These are phyloP conservation scores for Ophiosphaerella herpotricha DNA, from an alignment of 2,329 filamentous ascomycete species.

Conservation along the genomic window DNA sequence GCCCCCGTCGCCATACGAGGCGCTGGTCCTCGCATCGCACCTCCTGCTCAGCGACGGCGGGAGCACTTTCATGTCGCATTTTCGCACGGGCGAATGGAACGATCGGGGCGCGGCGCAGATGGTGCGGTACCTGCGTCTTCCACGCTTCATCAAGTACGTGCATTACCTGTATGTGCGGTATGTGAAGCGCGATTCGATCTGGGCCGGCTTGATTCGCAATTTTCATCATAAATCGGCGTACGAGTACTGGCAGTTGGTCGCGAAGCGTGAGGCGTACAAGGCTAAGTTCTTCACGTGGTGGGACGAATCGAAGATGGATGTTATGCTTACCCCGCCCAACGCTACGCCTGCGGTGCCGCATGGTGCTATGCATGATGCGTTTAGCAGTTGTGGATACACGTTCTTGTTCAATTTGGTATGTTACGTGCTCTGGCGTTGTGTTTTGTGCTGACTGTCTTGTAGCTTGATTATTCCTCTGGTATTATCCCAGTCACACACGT, in stretches of 20 bases:
- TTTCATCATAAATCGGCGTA: slow-evolving; percentile 75
- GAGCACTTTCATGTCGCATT: slow-evolving; percentile 75
- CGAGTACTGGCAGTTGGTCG: slow-evolving; percentile 83
- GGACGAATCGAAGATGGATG: slow-evolving; percentile 69
- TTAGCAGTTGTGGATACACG: slow-evolving; percentile 88
- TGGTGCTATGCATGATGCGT: slow-evolving; percentile 81
- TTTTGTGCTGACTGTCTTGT: slow-evolving; percentile 7
- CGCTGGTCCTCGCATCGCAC: slow-evolving; percentile 74
- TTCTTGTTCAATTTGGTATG: slow-evolving; percentile 87
- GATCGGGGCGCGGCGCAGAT: slow-evolving; percentile 79
- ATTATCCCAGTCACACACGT: slow-evolving; percentile 87
- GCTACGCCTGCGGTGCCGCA: slow-evolving; percentile 89
- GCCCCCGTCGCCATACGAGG: slow-evolving; percentile 73
- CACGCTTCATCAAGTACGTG: slow-evolving; percentile 76
- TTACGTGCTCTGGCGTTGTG: slow-evolving; percentile 9
- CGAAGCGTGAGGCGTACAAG: slow-evolving; percentile 76
- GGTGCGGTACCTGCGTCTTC: slow-evolving; percentile 72
- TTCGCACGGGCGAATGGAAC: slow-evolving; percentile 76
- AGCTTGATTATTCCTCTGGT: slow-evolving; percentile 85
- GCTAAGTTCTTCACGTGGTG: slow-evolving; percentile 84
- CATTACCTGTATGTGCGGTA: slow-evolving; percentile 92
- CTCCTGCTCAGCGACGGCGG: slow-evolving; percentile 86
- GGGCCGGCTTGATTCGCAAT: slow-evolving; percentile 75
- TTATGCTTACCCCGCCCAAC: slow-evolving; percentile 83
- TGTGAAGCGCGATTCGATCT: slow-evolving; percentile 72